Base-by-base conservation (phyloP, 495 filamentous ascomycete genomes). In the Aspergillus steynii region DNA sequence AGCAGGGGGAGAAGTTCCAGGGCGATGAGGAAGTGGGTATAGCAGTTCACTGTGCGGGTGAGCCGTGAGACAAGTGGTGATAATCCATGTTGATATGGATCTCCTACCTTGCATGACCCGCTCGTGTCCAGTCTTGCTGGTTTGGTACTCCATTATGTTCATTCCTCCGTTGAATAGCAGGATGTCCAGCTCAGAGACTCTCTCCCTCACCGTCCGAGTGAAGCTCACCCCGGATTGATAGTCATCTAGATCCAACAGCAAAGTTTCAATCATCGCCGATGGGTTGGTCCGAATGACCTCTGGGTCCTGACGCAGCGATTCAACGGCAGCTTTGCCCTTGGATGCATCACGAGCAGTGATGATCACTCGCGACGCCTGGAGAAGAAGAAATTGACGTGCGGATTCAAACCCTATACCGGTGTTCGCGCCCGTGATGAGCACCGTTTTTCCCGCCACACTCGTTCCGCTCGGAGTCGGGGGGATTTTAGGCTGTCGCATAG, bases 371-470 rank as follows among this genome's bases (percentile, higher is more conserved):
- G 56, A 34, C 2, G 57, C 63, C 5, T 63, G 53, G 20, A 67
- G 53, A 2, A 53, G 52, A 5, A 74, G 37, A 27, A 72, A 70
- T 62, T 78, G 74, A 9, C 71, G 68, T 10, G 78, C 74, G 25
- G 73, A 74, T 63, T 83, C 82, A 29, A 79, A 75, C 28, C 83
- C 83, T 1, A 86, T 62, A 25, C 85, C 84, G 4, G 66, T 71
- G 56, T 83, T 84, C 20, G 74, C 74, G 27, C 85, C 84, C 0
- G 83, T 88, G 34, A 86, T 65, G 47, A 87, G 68, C 26, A 82
- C 68, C 1, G 80, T 85, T 52, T 81, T 68, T 27, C 67, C 67
- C 0, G 50, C 27, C 31, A 73, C 53, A 50, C 45, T 49, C 3
- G 61, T 63, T 31, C 26, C 34, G 27, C 12, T 3, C 1, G 46